These are phyloP conservation scores for Nitzschia sp. DNA, from an alignment of 108 stramenopile species.

Conservation along the genomic window DNA sequence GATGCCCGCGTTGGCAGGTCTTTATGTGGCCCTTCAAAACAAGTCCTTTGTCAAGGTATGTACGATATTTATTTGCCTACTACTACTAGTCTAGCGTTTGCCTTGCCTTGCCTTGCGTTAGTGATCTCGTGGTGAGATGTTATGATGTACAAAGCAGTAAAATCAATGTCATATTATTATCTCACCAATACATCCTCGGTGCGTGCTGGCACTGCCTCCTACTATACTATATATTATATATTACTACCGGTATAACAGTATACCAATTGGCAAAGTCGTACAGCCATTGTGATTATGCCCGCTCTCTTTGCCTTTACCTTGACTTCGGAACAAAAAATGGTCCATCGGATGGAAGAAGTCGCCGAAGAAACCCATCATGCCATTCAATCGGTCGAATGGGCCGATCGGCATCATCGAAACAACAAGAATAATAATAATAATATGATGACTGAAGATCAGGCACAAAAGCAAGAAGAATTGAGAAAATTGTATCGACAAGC, in stretches of 20 bases:
- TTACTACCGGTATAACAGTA: too few species aligned
- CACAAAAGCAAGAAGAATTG: slow-evolving; percentile 47
- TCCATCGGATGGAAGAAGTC: slow-evolving; percentile 72
- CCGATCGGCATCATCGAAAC: slow-evolving; percentile 5
- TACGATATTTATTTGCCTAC: not conserved
- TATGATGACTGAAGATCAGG: slow-evolving; percentile 64
- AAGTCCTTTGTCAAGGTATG: slow-evolving; percentile 3
- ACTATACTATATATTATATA: too few species aligned
- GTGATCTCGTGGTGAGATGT: too few species aligned
- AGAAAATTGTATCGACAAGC: slow-evolving; percentile 53
- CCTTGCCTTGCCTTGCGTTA: too few species aligned
- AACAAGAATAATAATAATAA: slow-evolving; percentile 8
- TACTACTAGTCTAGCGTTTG: too few species aligned
- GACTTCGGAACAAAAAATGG: slow-evolving; percentile 60
- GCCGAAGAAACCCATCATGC: slow-evolving; percentile 65
- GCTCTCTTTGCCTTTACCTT: slow-evolving; percentile 74
- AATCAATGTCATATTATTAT: too few species aligned
- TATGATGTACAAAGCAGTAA: too few species aligned
- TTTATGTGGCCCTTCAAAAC: slow-evolving; percentile 17
- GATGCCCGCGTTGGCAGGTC: slow-evolving; percentile 50
- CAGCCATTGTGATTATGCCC: slow-evolving; percentile 82
- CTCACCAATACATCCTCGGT: too few species aligned
- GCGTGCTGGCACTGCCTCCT: too few species aligned
- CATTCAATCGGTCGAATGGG: slow-evolving; percentile 27
- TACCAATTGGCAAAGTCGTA: slow-evolving; percentile 75